Base-by-base conservation (phyloP, 768 basidiomycete genomes). In the Crepidotus variabilis region DNA sequence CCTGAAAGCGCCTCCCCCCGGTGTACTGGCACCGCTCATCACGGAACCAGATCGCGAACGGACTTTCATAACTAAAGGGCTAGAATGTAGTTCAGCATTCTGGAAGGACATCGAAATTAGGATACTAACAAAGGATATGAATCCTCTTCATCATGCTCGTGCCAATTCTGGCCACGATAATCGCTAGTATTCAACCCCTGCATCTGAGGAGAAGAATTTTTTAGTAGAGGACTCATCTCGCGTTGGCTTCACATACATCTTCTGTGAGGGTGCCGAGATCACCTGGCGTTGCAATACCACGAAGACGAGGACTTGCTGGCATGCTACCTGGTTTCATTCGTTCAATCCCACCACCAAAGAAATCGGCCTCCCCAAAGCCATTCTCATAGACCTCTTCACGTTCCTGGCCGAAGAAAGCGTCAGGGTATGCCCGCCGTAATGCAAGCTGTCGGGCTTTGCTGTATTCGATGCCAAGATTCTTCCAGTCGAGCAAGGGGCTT, bases 401-500 rank as follows among this genome's bases (percentile, higher is more conserved):
- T 21, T 75, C 80, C 6, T 67, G 70, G 43, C 84, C 85, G 63
- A 86, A 81, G 76, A 97, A 98, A 54, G 90, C 86, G 62, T 98
- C 94, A 1, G 97, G 97, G 69, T 99, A 98, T 14, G 96, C 97
- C 33, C 96, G 79, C 62, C 96, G 78, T 57, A 99, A 78, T 16
- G 93, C 92, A 51, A 98, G 76, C 72, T 96, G 94, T 43, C 97
- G 78, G 22, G 93, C 90, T 77, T 98, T 99, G 70, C 88, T 87
- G 72, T 99, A 99, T 72, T 99, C 97, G 59, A 98, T 83, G 1
- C 97, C 97, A 28, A 99, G 77, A 67, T 93, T 93, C 78, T 99
- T 99, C 97, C 97, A 98, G 70, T 99, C 97, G 57, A 99, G 78
- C 55, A 99, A 72, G 14, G 96, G 96, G 50, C 86, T 88, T 16